Evolutionary conservation across 1,284 basidiomycete genomes (phyloP).

Genomic region (Xerocomus amazonicus): DNA sequence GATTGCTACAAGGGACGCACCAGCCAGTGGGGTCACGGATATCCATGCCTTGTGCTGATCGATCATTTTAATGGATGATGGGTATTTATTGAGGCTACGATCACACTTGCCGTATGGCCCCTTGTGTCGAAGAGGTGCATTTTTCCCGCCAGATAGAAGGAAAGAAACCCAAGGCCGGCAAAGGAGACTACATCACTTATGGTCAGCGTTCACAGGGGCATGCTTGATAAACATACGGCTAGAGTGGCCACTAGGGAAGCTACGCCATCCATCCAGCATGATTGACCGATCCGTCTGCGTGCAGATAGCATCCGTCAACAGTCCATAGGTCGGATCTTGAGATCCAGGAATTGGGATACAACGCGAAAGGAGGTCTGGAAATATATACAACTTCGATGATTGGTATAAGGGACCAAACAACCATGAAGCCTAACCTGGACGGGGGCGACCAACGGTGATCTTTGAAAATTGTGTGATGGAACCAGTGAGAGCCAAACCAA

Average conservation of each 20-base stretch:
- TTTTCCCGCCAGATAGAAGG: conserved; percentile 89
- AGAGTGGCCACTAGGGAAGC: conserved; percentile 92
- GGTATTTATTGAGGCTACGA: neutral
- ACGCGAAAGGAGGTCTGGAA: conserved; percentile 71
- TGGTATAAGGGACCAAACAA: neutral
- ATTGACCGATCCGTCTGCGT: conserved; percentile 59
- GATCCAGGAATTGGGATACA: conserved; percentile 73
- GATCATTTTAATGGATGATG: conserved; percentile 2
- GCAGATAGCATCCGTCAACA: conserved; percentile 78
- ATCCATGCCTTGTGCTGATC: conserved; percentile 78
- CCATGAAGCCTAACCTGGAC: conserved; percentile 55
- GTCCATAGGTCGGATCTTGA: conserved; percentile 67
- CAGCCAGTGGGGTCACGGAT: conserved; percentile 71
- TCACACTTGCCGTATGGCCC: conserved; percentile 65
- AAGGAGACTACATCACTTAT: conserved; percentile 66
- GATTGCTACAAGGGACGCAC: conserved; percentile 83
- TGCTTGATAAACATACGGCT: conserved; percentile 51
- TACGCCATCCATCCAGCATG: conserved; percentile 85
- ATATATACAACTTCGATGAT: neutral
- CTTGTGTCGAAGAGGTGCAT: conserved; percentile 84
- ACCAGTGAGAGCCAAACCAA: conserved; percentile 74
- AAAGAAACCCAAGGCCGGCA: conserved; percentile 87
- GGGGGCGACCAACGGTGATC: conserved; percentile 84
- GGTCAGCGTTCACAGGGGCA: conserved; percentile 3
- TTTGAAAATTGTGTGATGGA: conserved; percentile 84